Base-by-base conservation (phyloP, 192 early-diverging fungal species). In the Backusella tarrabulga region DNA sequence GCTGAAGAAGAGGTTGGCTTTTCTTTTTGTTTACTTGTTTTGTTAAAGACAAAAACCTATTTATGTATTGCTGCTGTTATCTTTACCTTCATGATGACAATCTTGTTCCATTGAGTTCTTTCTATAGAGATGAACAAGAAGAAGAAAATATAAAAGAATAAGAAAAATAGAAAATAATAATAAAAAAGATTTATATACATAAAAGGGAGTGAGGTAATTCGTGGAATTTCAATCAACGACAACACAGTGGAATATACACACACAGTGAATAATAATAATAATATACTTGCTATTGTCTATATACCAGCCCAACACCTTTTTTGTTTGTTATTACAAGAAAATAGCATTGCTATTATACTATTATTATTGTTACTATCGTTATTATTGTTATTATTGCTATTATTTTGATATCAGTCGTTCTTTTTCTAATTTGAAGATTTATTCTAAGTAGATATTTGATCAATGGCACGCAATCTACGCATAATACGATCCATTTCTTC, bases 401-500 rank as follows among this genome's bases (percentile, higher is more conserved):
- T 29, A 32, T 32, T 32, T 32, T 32, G 32, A 32, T 32, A 32
- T 32, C 32, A 32, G 32, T 32, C 2, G 32, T 32, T 32, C 32
- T 32, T 32, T 32, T 32, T 32, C 32, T 32, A 32, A 32, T 32
- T 32, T 32, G 2, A 32, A 32, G 32, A 32, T 50, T 50, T 60
- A 12, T 26, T 63, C 56, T 63, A 63, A 29, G 56, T 29, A 12
- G 56, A 63, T 63, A 63, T 63, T 21, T 70, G 68, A 44, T 72
- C 71, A 72, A 72, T 72, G 7, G 50, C 76, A n/a, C 76, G 68
- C 15, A 77, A 40, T 36, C 76, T 68, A 54, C 76, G 69, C 68
- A 77, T 77, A 6, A 77, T 77, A 42, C 76, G 70, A 40, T 72
- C 76, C 76, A 77, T 77, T 42, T 77, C 76, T 40, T 50, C 76